Base-by-base conservation (phyloP, 495 filamentous ascomycete species). In the Penicillium pulvis region DNA sequence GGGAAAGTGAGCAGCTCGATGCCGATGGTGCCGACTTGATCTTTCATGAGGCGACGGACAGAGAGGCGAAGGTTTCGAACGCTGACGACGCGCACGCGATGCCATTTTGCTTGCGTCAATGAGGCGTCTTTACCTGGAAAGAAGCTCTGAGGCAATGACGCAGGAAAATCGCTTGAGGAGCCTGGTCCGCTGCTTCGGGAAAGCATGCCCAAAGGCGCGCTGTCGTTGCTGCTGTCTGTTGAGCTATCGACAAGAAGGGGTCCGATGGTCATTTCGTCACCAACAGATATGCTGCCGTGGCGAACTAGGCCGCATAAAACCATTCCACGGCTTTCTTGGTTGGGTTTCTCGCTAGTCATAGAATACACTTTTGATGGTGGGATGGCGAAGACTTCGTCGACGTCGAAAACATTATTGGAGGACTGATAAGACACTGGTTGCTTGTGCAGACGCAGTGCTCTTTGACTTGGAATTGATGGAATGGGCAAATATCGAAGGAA, bases 21-120 rank as follows among this genome's bases (percentile, higher is more conserved):
- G 3, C 93, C 93, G 26, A 98, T 84, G 2, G 92, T 96, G 2
- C 95, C 94, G 2, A 94, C 93, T 77, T 97, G 92, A 51, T 90
- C 94, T 14, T 85, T 81, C 16, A 83, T 76, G 1, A 98, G 79
- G 0, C 79, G 87, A 47, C 85, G 88, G 3, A 96, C 91, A 0
- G 94, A 90, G 6, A 97, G 78, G 17, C 95, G 84, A 8, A 98
- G 80, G 62, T 96, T 92, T 19, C 95, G 88, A 30, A 97, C 86
- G 58, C 92, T 96, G 48, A 90, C 83, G 48, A 97, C 86, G 20
- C 79, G 84, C n/a, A 91, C 88, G 17, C 75, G 79, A 45, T 88
- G 85, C 91, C 91, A 96, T 68, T 89, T 72, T 42, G 71, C 69
- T 50, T 75, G 71, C 7, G 57, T 53, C 16, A 66, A 50, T 24